Evolutionary conservation across 352 stramenopile species (phyloP).

Genomic region (Aphanomyces invadans): DNA sequence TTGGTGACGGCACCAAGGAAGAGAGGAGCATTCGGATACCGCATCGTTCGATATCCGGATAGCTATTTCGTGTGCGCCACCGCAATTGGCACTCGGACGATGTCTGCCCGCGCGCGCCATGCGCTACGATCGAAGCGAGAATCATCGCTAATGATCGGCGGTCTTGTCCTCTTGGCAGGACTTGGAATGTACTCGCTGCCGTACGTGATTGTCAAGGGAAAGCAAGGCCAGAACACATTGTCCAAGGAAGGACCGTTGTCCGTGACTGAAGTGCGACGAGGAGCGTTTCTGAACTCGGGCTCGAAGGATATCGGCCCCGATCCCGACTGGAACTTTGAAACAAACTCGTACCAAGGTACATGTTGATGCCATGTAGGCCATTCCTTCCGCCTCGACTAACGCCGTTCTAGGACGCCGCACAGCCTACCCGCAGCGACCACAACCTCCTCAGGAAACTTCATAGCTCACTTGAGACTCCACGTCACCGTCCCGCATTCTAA

Average conservation of each 20-base stretch:
- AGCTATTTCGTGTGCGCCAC: background rate
- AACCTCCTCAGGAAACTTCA: background rate
- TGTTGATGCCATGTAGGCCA: background rate
- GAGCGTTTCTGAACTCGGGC: constrained; percentile 72
- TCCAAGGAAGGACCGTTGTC: constrained; percentile 24
- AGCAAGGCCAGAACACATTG: constrained; percentile 18
- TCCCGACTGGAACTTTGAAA: constrained; percentile 72
- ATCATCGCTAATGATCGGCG: constrained; percentile 1
- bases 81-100: background rate
- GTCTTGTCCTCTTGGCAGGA: background rate
- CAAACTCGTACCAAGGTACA: constrained; percentile 40
- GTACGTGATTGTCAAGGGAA: constrained; percentile 4
- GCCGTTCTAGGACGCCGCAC: constrained; percentile 6
- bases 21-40: too few relatives aligned
- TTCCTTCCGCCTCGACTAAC: background rate
- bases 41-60: background rate
- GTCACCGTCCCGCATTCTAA: too few relatives aligned
- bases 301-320: constrained; percentile 70
- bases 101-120: background rate
- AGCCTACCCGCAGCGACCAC: constrained; percentile 2
- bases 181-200: constrained; percentile 7
- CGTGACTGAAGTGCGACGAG: constrained; percentile 58
- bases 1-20: too few relatives aligned
- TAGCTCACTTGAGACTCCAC: too few relatives aligned
- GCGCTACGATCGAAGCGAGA: background rate